phyloP scores from a whole-genome alignment of 2,329 filamentous ascomycete species.

The Epichloe festucae region DNA sequence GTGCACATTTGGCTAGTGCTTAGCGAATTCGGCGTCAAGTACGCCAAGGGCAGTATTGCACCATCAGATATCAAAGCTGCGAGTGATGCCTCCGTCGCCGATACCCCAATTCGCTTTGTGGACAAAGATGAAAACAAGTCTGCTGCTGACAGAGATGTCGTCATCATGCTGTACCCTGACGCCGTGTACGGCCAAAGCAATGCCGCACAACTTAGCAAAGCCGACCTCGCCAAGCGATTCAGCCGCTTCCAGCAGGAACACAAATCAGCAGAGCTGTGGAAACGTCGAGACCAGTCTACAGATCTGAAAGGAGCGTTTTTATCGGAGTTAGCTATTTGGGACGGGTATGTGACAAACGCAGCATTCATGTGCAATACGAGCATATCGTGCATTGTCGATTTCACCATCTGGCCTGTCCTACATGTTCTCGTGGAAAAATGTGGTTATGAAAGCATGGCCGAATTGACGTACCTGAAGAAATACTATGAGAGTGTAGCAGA shows the following conservation, averaged over 20 bases:
- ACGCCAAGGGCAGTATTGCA: slow-evolving; percentile 30
- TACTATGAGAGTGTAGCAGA: slow-evolving; percentile 24
- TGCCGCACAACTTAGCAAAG: slow-evolving; percentile 11
- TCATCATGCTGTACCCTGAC: slow-evolving; percentile 49
- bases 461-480: slow-evolving; percentile 17
- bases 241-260: slow-evolving; percentile 29
- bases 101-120: slow-evolving; percentile 32
- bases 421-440: slow-evolving; percentile 28
- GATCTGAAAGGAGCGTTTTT: slow-evolving; percentile 12
- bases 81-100: not conserved
- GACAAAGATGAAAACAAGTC: slow-evolving; percentile 40
- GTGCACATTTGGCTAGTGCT: slow-evolving; percentile 37
- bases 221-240: slow-evolving; percentile 23
- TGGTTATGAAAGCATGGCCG: slow-evolving; percentile 18
- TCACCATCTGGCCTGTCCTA: slow-evolving; percentile 43
- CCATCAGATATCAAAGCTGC: not conserved
- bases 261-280: slow-evolving; percentile 18
- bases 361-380: not conserved
- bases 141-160: slow-evolving; percentile 34
- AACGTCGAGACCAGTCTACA: not conserved
- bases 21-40: slow-evolving; percentile 32
- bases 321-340: slow-evolving; percentile 27
- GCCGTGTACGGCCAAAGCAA: slow-evolving; percentile 28
- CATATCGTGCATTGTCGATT: slow-evolving; percentile 28
- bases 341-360: slow-evolving; percentile 17